Conservation (phyloP, 1,139 yeast species). For the Candida smagusa region DNA sequence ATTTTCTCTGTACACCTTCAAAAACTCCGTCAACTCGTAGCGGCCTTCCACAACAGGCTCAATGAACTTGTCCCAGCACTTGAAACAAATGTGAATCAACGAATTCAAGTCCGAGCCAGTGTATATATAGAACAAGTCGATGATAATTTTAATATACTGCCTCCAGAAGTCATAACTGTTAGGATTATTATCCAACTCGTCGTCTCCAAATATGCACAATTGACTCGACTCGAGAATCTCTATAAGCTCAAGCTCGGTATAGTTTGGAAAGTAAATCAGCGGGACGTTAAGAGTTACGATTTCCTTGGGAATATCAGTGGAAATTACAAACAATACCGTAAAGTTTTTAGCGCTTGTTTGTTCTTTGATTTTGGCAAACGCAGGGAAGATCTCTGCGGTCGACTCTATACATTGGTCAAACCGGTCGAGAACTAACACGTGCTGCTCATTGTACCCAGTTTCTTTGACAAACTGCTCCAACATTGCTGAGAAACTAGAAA, state of each 20-base stretch:
- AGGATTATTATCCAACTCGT: conserved; percentile 13
- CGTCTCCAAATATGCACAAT: conserved; percentile 23
- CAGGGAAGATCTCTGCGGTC: conserved; percentile 41
- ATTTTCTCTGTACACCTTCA: conserved; percentile 45
- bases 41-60: conserved; percentile 36
- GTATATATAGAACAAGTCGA: conserved; percentile 50
- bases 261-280: conserved; percentile 45
- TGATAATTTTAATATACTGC: conserved; percentile 47
- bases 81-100: conserved; percentile 38
- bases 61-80: conserved; percentile 52
- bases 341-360: conserved; percentile 29
- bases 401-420: conserved; percentile 55
- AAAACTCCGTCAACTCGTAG: conserved; percentile 35
- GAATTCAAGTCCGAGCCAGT: conserved; percentile 52
- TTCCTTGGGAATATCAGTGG: conserved; percentile 46
- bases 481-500: conserved; percentile 43
- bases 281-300: conserved; percentile 49
- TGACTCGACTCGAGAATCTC: conserved; percentile 30
- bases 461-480: conserved; percentile 36
- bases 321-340: conserved; percentile 29
- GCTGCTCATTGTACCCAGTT: conserved; percentile 34
- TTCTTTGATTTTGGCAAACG: conserved; percentile 49
- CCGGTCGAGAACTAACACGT: conserved; percentile 57
- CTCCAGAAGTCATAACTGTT: conserved; percentile 39
- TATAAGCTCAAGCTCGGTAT: conserved; percentile 39